phyloP scores from a whole-genome alignment of 139 green algal species.

The Coccomyxa sp. region DNA sequence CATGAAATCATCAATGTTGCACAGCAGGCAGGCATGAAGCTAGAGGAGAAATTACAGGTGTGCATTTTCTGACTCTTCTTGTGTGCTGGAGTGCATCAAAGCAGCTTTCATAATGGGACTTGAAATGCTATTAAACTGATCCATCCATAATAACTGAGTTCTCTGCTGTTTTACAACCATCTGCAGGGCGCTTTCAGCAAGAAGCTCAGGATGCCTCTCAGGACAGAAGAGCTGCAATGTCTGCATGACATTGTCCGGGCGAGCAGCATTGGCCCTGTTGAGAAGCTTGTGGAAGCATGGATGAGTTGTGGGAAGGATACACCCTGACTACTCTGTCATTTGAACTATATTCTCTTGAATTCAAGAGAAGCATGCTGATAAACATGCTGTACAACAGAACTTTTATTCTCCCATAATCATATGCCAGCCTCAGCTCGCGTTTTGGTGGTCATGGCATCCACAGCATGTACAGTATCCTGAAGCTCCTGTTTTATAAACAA shows the following conservation, averaged over 20 bases:
- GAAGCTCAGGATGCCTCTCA: too few relatives aligned
- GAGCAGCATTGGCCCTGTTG: too few relatives aligned
- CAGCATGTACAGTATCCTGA: conserved; percentile 77
- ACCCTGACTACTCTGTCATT: too few relatives aligned
- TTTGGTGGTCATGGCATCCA: conserved; percentile 77
- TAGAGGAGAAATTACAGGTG: conserved; percentile 20
- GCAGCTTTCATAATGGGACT: neutral
- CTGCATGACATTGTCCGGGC: too few relatives aligned
- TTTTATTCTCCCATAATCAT: neutral
- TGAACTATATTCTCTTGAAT: too few relatives aligned
- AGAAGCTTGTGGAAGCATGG: too few relatives aligned
- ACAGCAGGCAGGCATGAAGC: conserved; percentile 1
- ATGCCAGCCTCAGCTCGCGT: conserved; percentile 55
- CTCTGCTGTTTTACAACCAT: neutral
- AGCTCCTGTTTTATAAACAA: conserved; percentile 38
- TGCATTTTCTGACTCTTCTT: neutral
- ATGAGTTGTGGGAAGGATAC: too few relatives aligned
- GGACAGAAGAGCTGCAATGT: too few relatives aligned
- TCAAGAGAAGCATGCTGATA: too few relatives aligned
- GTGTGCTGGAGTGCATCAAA: neutral
- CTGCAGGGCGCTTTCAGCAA: neutral
- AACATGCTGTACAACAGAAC: too few relatives aligned
- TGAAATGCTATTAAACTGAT: neutral
- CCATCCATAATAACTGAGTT: neutral
- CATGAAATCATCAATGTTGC: conserved; percentile 22